Evolutionary conservation across 1,139 yeast species (phyloP), one percentile per base, ranked within the genome.

Genomic region (Taphrina betulina): DNA sequence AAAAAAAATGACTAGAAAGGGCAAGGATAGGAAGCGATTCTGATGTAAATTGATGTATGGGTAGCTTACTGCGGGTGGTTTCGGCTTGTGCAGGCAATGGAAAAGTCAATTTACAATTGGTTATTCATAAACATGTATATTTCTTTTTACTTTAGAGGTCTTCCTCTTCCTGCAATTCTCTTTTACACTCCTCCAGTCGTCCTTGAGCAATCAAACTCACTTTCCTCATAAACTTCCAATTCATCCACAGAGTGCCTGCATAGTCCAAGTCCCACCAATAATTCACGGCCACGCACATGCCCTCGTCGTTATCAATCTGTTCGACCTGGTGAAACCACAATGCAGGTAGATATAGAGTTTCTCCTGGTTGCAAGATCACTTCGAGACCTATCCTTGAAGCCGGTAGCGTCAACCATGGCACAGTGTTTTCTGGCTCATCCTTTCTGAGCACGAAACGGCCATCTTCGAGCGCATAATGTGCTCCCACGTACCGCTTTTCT

Each of bases 241-340:
- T 17, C 14, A 53, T 31, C 63, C 63, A 61, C 19, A 50, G 37
- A 4, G 57, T 58, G 1, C 57, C 58, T n/a, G 58, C 20, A 40
- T 53, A 60, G 28, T 60, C 63, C 58, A 61, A 51, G 46, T 61
- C 63, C 56, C 70, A 71, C 75, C 75, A 72, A 59, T 69, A 71
- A 60, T 72, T 72, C 34, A 70, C 64, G 38, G 73, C 69, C 29
- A 71, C 63, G 38, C 69, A 69, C 35, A 67, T 55, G 4, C 63
- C 64, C 4, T 58, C 63, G 2, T 56, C 62, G n/a, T 61, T 60
- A 12, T 67, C 64, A 1, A 70, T 63, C 63, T 60, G 63, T n/a
- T 42, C 28, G n/a, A 61, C 63, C 43, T 72, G 72, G 53, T 72
- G 75, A 59, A 71, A 72, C 75, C 75, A 72, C 43, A 72, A 63